Evolutionary conservation across 2,329 filamentous ascomycete species (phyloP), one percentile per base, ranked within the genome.

Genomic region (Monosporascus sp.): DNA sequence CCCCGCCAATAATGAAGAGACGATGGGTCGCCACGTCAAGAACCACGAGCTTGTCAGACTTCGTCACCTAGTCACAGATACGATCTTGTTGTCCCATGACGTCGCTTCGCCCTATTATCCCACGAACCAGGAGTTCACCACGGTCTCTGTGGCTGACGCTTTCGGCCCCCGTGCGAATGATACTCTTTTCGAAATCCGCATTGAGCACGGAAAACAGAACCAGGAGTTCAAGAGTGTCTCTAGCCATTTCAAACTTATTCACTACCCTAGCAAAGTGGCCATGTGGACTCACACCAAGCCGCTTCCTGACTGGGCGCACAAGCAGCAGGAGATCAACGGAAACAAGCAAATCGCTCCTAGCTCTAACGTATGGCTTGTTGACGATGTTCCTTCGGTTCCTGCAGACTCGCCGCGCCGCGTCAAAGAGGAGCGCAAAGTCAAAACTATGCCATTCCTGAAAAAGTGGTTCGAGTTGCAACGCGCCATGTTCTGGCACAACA

Each of bases 401-500:
- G 77, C 72, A 5, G 90, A 91, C 61, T 84, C 86, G 62, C 78
- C 81, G 40, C 90, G 94, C 54, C 83, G 90, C 57, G 75, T 84
- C 55, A 94, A 88, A 76, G 81, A 89, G 57, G 81, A 86, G 65
- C 86, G 85, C 64, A 81, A 93, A 74, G 81, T 93, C 68, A 97
- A 95, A 78, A 79, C 79, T 20, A 71, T 97, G 66, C 86, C 92
- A 18, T 99, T 99, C 81, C 75, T 97, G 60, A 84, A 82, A 66
- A 99, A 99, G 77, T 99, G 93, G 80, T 84, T 97, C 60, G 94
- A 99, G 77, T 81, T 99, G 54, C 94, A 99, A 74, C 85, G 93
- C 49, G 91, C 92, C 64, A 99, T 99, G 92, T 99, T 99, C 81
- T 93, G 89, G 81, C 94, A 99, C 80, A 99, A 99, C 81, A 97